These are phyloP conservation scores for Remersonia thermophila DNA, from an alignment of 2,329 filamentous ascomycete species.

Conservation along the genomic window DNA sequence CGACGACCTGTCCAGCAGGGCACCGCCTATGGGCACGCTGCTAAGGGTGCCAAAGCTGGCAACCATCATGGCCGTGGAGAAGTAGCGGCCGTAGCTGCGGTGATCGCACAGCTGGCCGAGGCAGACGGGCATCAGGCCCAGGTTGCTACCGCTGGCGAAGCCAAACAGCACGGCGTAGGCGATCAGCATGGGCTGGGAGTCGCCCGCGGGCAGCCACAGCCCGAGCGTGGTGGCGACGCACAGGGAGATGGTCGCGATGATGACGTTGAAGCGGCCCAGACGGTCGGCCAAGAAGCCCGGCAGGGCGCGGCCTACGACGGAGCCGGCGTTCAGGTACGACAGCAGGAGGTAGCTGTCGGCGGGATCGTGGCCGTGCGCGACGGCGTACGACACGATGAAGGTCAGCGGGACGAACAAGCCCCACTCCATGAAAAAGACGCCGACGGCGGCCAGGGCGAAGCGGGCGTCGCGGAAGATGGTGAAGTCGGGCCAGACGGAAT, in stretches of 20 bases:
- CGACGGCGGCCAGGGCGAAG: slow-evolving; percentile 48
- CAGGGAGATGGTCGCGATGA: slow-evolving; percentile 52
- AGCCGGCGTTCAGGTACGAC: slow-evolving; percentile 70
- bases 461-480: slow-evolving; percentile 46
- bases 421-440: slow-evolving; percentile 60
- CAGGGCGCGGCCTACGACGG: slow-evolving; percentile 61
- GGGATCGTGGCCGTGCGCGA: slow-evolving; percentile 44
- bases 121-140: slow-evolving; percentile 67
- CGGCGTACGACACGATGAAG: slow-evolving; percentile 62
- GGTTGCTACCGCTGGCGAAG: slow-evolving; percentile 66
- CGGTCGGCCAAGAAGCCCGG: slow-evolving; percentile 66
- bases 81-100: slow-evolving; percentile 53
- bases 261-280: slow-evolving; percentile 69
- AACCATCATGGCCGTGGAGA: slow-evolving; percentile 64
- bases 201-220: slow-evolving; percentile 56
- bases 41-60: slow-evolving; percentile 56
- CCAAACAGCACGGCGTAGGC: slow-evolving; percentile 63
- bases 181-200: slow-evolving; percentile 45
- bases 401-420: slow-evolving; percentile 62
- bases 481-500: slow-evolving; percentile 43
- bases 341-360: slow-evolving; percentile 61
- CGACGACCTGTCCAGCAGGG: slow-evolving; percentile 21
- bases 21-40: slow-evolving; percentile 34
- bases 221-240: slow-evolving; percentile 46
- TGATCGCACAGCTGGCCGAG: slow-evolving; percentile 69